phyloP scores from a whole-genome alignment of 495 filamentous ascomycete genomes.

The Immersiella caudata region DNA sequence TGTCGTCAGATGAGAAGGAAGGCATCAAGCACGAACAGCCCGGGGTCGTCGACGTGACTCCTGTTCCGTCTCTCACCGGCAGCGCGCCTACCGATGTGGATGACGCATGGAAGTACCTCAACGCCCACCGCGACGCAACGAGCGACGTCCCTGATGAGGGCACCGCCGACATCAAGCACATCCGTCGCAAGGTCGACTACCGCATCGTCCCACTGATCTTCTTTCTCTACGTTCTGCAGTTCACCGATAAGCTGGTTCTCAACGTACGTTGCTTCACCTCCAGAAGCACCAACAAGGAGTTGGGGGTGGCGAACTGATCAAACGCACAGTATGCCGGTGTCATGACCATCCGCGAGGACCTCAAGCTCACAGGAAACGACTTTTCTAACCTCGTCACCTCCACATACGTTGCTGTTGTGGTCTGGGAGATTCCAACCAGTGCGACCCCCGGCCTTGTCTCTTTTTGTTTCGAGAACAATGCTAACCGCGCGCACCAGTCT shows the following conservation, averaged over 20 bases:
- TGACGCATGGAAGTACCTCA: constrained; percentile 32
- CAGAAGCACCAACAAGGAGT: background rate
- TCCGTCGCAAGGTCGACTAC: constrained; percentile 42
- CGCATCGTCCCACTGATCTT: constrained; percentile 58
- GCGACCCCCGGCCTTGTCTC: constrained; percentile 5
- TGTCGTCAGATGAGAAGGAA: background rate
- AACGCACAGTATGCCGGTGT: constrained; percentile 41
- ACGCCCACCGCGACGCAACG: constrained; percentile 25
- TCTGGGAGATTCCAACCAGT: constrained; percentile 34
- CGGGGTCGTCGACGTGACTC: background rate
- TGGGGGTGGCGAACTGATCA: background rate
- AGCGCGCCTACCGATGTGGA: constrained; percentile 19
- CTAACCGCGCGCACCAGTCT: constrained; percentile 31
- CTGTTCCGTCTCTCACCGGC: background rate
- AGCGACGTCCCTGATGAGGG: background rate
- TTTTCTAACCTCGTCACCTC: constrained; percentile 40
- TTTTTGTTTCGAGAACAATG: background rate
- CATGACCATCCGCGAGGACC: constrained; percentile 40
- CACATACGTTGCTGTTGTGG: constrained; percentile 28
- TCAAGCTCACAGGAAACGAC: constrained; percentile 41
- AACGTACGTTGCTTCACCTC: constrained; percentile 46
- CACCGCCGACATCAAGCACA: constrained; percentile 21
- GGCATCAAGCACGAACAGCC: background rate
- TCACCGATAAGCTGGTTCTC: constrained; percentile 66
- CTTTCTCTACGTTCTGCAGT: constrained; percentile 64